phyloP scores from a whole-genome alignment of 805 yeast species.

The Pichia rugopelliculosa region DNA sequence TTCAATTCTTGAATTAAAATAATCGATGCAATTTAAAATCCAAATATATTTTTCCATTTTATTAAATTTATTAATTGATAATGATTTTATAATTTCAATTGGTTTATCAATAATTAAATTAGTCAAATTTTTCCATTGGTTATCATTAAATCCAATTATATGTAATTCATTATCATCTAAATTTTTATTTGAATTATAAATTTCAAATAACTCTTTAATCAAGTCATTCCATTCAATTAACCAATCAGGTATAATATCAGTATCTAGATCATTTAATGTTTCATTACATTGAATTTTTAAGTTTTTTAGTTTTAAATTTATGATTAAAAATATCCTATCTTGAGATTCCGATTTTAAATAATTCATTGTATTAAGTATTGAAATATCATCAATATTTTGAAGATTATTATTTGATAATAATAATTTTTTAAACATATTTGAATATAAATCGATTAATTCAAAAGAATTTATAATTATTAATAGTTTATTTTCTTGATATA shows the following conservation, averaged over 20 bases:
- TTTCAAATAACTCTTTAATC: conserved; percentile 50
- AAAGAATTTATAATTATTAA: conserved; percentile 49
- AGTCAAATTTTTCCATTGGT: conserved; percentile 32
- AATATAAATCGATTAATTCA: conserved; percentile 60
- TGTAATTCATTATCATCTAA: conserved; percentile 18
- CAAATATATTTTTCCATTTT: conserved; percentile 34
- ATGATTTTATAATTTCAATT: conserved; percentile 28
- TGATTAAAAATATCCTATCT: conserved; percentile 33
- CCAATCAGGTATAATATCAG: conserved; percentile 78
- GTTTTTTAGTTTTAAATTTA: conserved; percentile 34
- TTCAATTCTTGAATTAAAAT: conserved; percentile 46
- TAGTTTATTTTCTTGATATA: conserved; percentile 57
- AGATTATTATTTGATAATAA: conserved; percentile 14
- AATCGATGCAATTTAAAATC: conserved; percentile 53
- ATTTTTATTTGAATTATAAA: conserved; percentile 28
- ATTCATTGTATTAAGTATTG: conserved; percentile 21
- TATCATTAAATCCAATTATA: conserved; percentile 32
- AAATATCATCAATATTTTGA: conserved; percentile 6
- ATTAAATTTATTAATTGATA: conserved; percentile 19
- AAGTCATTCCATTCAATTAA: conserved; percentile 56
- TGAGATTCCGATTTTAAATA: conserved; percentile 29
- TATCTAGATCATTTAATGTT: conserved; percentile 27
- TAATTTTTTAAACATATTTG: conserved; percentile 55
- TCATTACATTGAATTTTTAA: conserved; percentile 23
- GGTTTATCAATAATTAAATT: conserved; percentile 41